A percentile compares a stretch with the other conserved stretches of the same genome.
phyloP scores from a whole-genome alignment of 2,329 filamentous ascomycete genomes.

The Fusarium heterosporum region DNA sequence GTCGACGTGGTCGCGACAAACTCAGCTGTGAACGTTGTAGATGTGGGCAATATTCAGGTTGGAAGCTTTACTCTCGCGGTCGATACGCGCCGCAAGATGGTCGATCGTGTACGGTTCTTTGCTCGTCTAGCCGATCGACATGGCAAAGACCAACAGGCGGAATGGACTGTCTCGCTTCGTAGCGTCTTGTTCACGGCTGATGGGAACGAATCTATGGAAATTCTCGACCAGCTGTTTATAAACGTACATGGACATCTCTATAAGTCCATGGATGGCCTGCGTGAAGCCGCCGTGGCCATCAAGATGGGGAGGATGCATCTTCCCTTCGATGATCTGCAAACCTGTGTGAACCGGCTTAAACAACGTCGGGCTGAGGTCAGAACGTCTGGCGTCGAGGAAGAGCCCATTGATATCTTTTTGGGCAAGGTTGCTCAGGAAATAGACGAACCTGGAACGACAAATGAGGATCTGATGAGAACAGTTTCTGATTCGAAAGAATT shows the following conservation, averaged over 20 bases:
- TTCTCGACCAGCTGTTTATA: conserved; percentile 87
- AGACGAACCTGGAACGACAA: conserved; percentile 72
- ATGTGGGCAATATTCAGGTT: conserved; percentile 86
- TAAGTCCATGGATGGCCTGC: conserved; percentile 84
- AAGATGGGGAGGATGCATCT: conserved; percentile 93
- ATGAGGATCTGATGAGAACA: conserved; percentile 79
- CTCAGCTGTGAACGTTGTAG: conserved; percentile 79
- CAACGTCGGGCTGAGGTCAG: conserved; percentile 54
- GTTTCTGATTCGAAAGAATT: conserved; percentile 95
- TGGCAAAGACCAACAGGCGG: conserved; percentile 77
- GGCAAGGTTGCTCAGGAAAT: conserved; percentile 80
- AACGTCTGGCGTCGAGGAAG: conserved; percentile 55
- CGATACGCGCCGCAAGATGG: conserved; percentile 90
- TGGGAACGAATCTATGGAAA: conserved; percentile 84
- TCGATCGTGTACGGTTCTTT: conserved; percentile 90
- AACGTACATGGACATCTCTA: conserved; percentile 94
- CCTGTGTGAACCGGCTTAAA: conserved; percentile 70
- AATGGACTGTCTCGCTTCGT: conserved; percentile 90
- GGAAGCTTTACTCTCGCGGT: conserved; percentile 88
- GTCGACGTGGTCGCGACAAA: conserved; percentile 89
- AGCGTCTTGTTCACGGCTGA: conserved; percentile 91
- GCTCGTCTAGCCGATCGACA: conserved; percentile 74
- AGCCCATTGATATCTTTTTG: conserved; percentile 72
- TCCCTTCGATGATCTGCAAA: conserved; percentile 85
- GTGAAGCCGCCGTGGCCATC: conserved; percentile 88